Percentiles rank a stretch among this genome's conserved stretches.
phyloP scores from a whole-genome alignment of 2,329 filamentous ascomycete genomes.

The Colletotrichum scovillei region DNA sequence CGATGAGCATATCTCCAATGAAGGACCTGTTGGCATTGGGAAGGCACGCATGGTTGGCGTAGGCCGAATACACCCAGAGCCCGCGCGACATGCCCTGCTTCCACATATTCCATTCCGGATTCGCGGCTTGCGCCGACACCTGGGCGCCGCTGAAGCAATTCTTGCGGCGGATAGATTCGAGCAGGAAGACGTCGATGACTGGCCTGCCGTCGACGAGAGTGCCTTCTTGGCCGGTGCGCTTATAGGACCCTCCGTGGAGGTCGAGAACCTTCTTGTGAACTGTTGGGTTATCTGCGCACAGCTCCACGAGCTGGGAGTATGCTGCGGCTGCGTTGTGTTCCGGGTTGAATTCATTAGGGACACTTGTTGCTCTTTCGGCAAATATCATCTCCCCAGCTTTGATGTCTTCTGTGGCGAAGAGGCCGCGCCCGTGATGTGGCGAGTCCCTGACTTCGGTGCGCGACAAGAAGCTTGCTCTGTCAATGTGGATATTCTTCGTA shows the following conservation, averaged over 20 bases:
- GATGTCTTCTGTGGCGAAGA: conserved; percentile 53
- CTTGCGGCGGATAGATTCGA: conserved; percentile 53
- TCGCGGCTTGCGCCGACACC: conserved; percentile 45
- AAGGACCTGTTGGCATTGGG: conserved; percentile 47
- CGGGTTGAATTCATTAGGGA: conserved; percentile 55
- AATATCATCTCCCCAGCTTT: conserved; percentile 53
- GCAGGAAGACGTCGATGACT: conserved; percentile 51
- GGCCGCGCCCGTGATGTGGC: conserved; percentile 49
- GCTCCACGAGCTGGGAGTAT: conserved; percentile 52
- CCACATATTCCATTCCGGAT: conserved; percentile 39
- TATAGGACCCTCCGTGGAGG: conserved; percentile 49
- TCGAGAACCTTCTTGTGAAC: conserved; percentile 46
- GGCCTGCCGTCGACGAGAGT: conserved; percentile 47
- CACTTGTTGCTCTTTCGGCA: conserved; percentile 53
- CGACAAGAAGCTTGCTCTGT: conserved; percentile 46
- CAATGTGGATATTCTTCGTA: conserved; percentile 35
- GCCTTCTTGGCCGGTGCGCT: conserved; percentile 44
- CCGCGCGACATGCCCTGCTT: conserved; percentile 41
- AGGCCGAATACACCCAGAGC: conserved; percentile 48
- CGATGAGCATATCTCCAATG: conserved; percentile 46
- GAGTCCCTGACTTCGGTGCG: conserved; percentile 47
- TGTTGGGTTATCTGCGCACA: conserved; percentile 52
- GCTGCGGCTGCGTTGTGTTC: conserved; percentile 54
- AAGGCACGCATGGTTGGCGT: conserved; percentile 52
- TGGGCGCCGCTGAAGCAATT: conserved; percentile 51